Percentiles rank a stretch among this genome's conserved stretches.
Conservation (phyloP, 176 grass and related monocot species). For the Ensete ventricosum region DNA sequence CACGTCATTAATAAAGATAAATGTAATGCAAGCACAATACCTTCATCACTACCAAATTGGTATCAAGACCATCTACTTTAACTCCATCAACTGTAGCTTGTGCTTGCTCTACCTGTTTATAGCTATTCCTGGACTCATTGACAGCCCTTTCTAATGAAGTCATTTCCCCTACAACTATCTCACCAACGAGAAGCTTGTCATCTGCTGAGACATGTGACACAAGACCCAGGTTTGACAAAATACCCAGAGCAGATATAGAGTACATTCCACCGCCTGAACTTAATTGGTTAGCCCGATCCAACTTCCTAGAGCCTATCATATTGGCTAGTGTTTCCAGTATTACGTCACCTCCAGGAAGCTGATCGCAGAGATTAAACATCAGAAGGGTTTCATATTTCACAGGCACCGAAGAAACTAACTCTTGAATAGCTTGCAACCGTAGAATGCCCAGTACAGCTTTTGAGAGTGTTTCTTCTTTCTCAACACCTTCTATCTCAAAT, state of each 20-base stretch:
- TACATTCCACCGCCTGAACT: conserved; percentile 45
- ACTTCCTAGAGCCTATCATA: conserved; percentile 39
- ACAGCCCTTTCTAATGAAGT: conserved; percentile 75
- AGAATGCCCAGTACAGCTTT: conserved; percentile 64
- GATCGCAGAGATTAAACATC: conserved; percentile 89
- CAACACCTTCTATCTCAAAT: conserved; percentile 45
- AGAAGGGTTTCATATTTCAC: conserved; percentile 55
- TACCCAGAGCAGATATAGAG: conserved; percentile 45
- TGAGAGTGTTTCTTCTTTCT: conserved; percentile 75
- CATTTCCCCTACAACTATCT: conserved; percentile 78
- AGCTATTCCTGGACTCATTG: conserved; percentile 62
- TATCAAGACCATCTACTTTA: conserved; percentile 96
- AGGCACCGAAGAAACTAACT: conserved; percentile 37
- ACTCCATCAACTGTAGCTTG: conserved; percentile 82
- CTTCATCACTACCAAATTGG: conserved; percentile 96
- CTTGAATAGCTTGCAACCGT: conserved; percentile 73
- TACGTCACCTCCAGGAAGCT: conserved; percentile 88
- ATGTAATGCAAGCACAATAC: conserved; percentile 24
- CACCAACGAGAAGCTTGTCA: conserved; percentile 72
- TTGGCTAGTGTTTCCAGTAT: conserved; percentile 80
- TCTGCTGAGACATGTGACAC: conserved; percentile 39
- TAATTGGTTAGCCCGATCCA: conserved; percentile 37
- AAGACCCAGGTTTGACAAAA: conserved; percentile 79
- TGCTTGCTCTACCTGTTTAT: conserved; percentile 83
- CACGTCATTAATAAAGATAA: neutral